Evolutionary conservation across 495 filamentous ascomycete species (phyloP).

Genomic region (Penicillium coffeae): DNA sequence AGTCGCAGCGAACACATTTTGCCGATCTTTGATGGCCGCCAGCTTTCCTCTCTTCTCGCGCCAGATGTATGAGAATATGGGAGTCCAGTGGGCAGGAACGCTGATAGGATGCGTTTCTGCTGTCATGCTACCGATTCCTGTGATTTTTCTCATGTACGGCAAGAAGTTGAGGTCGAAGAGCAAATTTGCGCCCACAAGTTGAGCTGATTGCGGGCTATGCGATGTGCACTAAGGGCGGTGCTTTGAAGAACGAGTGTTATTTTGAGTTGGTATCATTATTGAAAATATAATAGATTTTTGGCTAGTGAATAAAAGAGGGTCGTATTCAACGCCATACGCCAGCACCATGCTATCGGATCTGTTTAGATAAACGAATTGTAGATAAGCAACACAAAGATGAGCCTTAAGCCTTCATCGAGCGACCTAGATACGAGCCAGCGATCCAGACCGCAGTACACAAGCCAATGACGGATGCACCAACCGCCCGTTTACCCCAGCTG

Average conservation of each 20-base stretch:
- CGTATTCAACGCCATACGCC: conserved; percentile 1
- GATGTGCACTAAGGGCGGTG: too few relatives aligned
- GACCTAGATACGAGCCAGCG: conserved; percentile 49
- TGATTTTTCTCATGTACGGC: conserved; percentile 35
- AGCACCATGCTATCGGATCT: conserved; percentile 4
- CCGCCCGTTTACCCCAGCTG: conserved; percentile 66
- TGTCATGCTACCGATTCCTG: conserved; percentile 68
- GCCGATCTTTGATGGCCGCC: conserved; percentile 72
- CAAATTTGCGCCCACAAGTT: conserved; percentile 34
- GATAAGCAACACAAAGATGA: not conserved
- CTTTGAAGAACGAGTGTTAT: too few relatives aligned
- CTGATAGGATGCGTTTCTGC: conserved; percentile 70
- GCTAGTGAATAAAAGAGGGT: not conserved
- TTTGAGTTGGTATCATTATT: not conserved
- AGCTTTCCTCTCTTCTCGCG: conserved; percentile 78
- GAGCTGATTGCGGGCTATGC: too few relatives aligned
- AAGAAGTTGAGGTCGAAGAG: conserved; percentile 30
- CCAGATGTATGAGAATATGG: conserved; percentile 75
- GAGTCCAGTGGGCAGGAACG: conserved; percentile 75
- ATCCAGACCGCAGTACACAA: conserved; percentile 67
- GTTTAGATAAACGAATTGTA: not conserved
- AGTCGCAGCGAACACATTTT: conserved; percentile 84
- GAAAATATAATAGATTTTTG: not conserved
- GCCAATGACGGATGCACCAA: conserved; percentile 60
- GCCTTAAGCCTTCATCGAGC: conserved; percentile 17